Conservation (phyloP, 1,284 basidiomycete genomes). For the Boletus coffeatus region DNA sequence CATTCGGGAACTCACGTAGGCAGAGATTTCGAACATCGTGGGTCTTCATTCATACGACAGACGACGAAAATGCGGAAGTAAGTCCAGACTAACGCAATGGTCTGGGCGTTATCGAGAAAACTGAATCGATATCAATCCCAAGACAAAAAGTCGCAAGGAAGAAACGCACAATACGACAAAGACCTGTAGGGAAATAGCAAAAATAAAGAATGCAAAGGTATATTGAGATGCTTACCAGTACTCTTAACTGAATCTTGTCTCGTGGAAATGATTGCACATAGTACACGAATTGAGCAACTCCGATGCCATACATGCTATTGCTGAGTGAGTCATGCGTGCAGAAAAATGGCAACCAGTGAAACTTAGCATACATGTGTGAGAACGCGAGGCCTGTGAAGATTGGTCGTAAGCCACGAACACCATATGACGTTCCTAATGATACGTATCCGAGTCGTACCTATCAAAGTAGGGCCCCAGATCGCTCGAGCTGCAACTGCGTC, state of each 20-base stretch:
- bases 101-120: slow-evolving; percentile 12
- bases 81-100: neutral
- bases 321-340: neutral
- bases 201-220: neutral
- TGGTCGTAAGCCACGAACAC: no score
- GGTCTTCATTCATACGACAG: slow-evolving; percentile 4
- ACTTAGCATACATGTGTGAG: neutral
- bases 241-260: slow-evolving; percentile 11
- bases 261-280: slow-evolving; percentile 18
- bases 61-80: slow-evolving; percentile 6
- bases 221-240: slow-evolving; percentile 6
- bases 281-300: slow-evolving; percentile 14
- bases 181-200: slow-evolving; percentile 5
- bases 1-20: slow-evolving; percentile 11
- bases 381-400: neutral
- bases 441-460: no score
- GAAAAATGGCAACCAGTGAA: neutral
- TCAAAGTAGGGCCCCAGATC: no score
- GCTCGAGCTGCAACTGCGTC: no score
- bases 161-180: slow-evolving; percentile 10
- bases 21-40: slow-evolving; percentile 1
- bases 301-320: slow-evolving; percentile 13
- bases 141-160: no score
- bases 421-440: no score
- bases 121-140: slow-evolving; percentile 9